Evolutionary conservation across 345 rosid genomes (phyloP).

Genomic region (Clarkia xantiana): DNA sequence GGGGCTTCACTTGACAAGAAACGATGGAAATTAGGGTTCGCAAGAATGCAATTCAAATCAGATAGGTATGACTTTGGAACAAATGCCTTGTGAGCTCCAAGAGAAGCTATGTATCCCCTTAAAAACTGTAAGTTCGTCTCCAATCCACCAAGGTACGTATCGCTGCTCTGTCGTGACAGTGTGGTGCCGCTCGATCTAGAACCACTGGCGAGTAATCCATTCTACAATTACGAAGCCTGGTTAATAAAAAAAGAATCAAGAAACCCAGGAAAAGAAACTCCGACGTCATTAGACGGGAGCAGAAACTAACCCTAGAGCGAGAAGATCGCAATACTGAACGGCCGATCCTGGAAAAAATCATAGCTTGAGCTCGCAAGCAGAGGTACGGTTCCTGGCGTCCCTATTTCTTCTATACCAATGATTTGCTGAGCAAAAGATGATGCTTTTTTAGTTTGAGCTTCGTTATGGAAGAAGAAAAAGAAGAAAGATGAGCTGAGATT

Average conservation of each 20-base stretch:
- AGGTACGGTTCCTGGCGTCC: not conserved
- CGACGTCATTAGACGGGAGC: not conserved
- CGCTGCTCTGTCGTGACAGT: conserved; percentile 8
- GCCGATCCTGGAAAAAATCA: conserved; percentile 56
- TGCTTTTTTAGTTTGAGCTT: too few relatives aligned
- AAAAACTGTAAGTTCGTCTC: conserved; percentile 30
- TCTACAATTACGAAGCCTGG: conserved; percentile 9
- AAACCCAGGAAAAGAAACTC: not conserved
- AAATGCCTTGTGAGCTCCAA: conserved; percentile 23
- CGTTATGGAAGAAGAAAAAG: too few relatives aligned
- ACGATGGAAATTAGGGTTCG: conserved; percentile 50
- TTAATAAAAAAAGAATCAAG: not conserved
- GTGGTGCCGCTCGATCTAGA: conserved; percentile 17
- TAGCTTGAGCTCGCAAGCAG: conserved; percentile 4
- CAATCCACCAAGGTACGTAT: conserved; percentile 11
- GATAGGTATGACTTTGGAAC: conserved; percentile 12
- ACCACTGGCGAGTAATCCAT: conserved; percentile 14
- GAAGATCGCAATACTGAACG: conserved; percentile 40
- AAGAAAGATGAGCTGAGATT: too few relatives aligned
- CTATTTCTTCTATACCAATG: not conserved
- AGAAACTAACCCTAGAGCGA: conserved; percentile 26
- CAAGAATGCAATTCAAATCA: conserved; percentile 40
- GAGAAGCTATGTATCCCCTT: conserved; percentile 42
- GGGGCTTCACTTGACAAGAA: conserved; percentile 61
- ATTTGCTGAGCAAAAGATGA: not conserved